Evolutionary conservation across 805 yeast species (phyloP).

Genomic region (Cephaloascus albidus): DNA sequence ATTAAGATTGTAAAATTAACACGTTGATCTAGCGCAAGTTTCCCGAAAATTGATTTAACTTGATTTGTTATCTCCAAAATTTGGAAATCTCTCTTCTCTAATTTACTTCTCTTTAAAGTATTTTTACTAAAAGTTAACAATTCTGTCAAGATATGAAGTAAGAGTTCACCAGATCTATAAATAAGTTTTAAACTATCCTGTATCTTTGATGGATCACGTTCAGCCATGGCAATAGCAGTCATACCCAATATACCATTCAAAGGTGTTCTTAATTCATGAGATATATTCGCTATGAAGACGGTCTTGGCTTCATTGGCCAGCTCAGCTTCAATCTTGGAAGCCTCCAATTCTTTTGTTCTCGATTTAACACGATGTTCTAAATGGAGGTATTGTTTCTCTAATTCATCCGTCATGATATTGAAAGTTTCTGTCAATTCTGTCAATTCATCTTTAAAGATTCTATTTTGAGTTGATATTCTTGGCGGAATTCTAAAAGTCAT

Average conservation of each 20-base stretch:
- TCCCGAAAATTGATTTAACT: constrained; percentile 75
- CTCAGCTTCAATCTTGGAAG: constrained; percentile 83
- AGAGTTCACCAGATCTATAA: constrained; percentile 83
- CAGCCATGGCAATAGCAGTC: constrained; percentile 92
- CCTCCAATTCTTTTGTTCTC: constrained; percentile 82
- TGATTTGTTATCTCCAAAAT: constrained; percentile 78
- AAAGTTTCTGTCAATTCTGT: constrained; percentile 84
- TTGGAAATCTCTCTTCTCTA: constrained; percentile 77
- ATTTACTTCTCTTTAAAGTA: constrained; percentile 71
- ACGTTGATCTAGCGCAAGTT: constrained; percentile 67
- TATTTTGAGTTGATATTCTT: constrained; percentile 22
- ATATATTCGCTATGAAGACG: constrained; percentile 83
- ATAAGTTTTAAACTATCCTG: constrained; percentile 76
- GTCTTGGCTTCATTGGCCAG: constrained; percentile 96
- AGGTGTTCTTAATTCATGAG: constrained; percentile 93
- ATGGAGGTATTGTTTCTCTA: constrained; percentile 74
- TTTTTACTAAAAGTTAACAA: constrained; percentile 84
- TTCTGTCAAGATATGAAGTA: constrained; percentile 85
- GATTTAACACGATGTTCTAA: constrained; percentile 82
- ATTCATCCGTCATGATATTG: constrained; percentile 83
- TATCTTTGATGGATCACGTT: constrained; percentile 52
- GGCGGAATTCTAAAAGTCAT: constrained; percentile 18
- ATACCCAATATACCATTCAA: constrained; percentile 92
- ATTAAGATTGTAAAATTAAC: constrained; percentile 58
- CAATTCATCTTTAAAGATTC: constrained; percentile 70